Evolutionary conservation across 768 basidiomycete species (phyloP), one percentile per base, ranked within the genome.

Genomic region (Mycena venus): DNA sequence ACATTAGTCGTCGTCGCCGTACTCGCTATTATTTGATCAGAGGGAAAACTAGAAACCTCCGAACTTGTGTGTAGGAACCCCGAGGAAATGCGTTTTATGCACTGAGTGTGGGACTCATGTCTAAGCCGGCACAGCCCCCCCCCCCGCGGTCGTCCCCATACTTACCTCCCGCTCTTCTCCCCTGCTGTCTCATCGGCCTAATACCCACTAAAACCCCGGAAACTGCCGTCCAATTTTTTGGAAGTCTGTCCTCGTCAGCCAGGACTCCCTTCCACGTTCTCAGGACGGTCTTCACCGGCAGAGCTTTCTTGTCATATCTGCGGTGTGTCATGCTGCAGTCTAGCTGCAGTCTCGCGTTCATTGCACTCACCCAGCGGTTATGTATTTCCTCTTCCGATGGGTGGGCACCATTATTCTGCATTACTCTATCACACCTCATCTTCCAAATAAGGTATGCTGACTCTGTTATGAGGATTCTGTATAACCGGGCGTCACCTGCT

Each of bases 131-230:
- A 69, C 68, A 69, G 68, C 68, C 68, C 17, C 42, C 17, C 49
- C 25, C 58, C 68, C 9, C 14, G 17, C 11, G 42, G 36, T 36
- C 53, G 44, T 32, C 68, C 29, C 60, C 68, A 25, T 62, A 70
- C 68, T 70, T 62, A 56, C 65, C 65, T 67, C 36, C 31, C 47
- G 36, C 34, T n/a, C 31, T 11, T 21, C 42, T 14, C n/a, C 36
- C 53, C 32, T 36, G n/a, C 51, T 67, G 65, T 56, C 53, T 7
- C 31, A 1, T 44, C 42, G 61, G 38, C 25, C 56, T 5, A 10
- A 70, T 78, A 79, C 77, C 77, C 78, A 79, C 79, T 79, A 77
- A 78, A 77, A 78, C 78, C 77, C 67, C 70, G 56, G 36, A 10
- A 15, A 12, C 36, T 8, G 38, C 38, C 2, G 68, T 74, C 79